These are phyloP conservation scores for Acer yangbiense DNA, from an alignment of 345 rosid genomes.

Conservation along the genomic window DNA sequence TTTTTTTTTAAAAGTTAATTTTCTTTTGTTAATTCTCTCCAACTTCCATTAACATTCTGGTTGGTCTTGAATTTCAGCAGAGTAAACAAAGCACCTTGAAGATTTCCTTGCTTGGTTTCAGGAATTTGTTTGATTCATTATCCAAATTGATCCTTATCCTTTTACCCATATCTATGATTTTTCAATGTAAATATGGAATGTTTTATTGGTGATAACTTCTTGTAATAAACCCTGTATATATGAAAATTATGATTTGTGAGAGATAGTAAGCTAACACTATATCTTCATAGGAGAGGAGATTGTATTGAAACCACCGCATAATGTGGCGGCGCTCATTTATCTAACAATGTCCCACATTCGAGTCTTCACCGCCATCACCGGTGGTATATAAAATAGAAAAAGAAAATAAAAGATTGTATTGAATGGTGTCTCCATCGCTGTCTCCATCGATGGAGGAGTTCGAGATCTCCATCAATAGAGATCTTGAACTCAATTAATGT, in stretches of 20 bases:
- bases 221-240: slow-evolving; percentile 19
- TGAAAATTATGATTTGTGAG: slow-evolving; percentile 2
- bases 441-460: too few relatives aligned
- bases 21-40: background rate
- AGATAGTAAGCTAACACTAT: slow-evolving; percentile 9
- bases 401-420: too few relatives aligned
- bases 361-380: too few relatives aligned
- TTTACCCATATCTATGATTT: slow-evolving; percentile 20
- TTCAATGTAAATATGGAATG: slow-evolving; percentile 40
- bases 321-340: too few relatives aligned
- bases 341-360: too few relatives aligned
- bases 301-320: background rate
- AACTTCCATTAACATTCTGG: background rate
- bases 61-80: slow-evolving; percentile 27
- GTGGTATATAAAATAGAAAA: too few relatives aligned
- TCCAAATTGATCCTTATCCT: background rate
- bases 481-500: too few relatives aligned
- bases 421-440: too few relatives aligned
- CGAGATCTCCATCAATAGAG: too few relatives aligned
- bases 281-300: slow-evolving; percentile 13
- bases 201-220: slow-evolving; percentile 21
- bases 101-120: slow-evolving; percentile 16
- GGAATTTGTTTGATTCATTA: slow-evolving; percentile 38
- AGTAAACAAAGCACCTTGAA: slow-evolving; percentile 30
- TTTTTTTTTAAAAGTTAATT: too few relatives aligned